Evolutionary conservation across 164 flowering plant genomes (phyloP).

Genomic region (Platanus orientalis): DNA sequence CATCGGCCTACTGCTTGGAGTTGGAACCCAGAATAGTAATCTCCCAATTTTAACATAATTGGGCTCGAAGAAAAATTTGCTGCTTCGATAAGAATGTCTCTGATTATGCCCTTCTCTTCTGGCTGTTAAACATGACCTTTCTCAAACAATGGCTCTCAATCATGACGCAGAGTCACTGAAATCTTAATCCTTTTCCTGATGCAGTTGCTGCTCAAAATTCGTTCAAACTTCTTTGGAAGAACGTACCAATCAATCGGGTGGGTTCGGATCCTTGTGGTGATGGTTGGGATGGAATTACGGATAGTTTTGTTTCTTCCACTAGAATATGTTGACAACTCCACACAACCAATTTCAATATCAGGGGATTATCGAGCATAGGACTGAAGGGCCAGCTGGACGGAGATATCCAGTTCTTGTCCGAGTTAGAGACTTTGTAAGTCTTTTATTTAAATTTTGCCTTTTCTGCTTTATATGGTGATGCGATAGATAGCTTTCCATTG

Average conservation of each 20-base stretch:
- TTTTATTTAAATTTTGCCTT: neutral
- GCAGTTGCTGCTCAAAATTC: conserved; percentile 26
- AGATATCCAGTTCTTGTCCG: conserved; percentile 34
- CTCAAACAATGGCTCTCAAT: neutral
- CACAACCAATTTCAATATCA: conserved; percentile 15
- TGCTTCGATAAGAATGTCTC: too few species aligned
- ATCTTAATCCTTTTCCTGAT: neutral
- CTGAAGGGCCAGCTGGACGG: conserved; percentile 35
- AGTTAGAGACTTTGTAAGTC: conserved; percentile 45
- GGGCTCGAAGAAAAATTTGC: too few species aligned
- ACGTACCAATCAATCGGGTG: conserved; percentile 35
- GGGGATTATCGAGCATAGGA: conserved; percentile 36
- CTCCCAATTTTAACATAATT: too few species aligned
- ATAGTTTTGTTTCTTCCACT: conserved; percentile 17
- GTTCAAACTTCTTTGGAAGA: conserved; percentile 23
- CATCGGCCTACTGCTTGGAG: too few species aligned
- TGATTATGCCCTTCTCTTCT: neutral
- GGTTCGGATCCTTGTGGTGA: conserved; percentile 41
- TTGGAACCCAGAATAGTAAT: too few species aligned
- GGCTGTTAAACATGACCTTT: neutral
- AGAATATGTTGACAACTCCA: neutral
- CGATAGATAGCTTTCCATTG: too few species aligned
- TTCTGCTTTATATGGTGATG: neutral
- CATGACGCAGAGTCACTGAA: neutral
- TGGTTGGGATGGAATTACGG: conserved; percentile 44